Evolutionary conservation across 768 basidiomycete species (phyloP), one percentile per base, ranked within the genome.

Genomic region (Phlebiopsis gigantea): DNA sequence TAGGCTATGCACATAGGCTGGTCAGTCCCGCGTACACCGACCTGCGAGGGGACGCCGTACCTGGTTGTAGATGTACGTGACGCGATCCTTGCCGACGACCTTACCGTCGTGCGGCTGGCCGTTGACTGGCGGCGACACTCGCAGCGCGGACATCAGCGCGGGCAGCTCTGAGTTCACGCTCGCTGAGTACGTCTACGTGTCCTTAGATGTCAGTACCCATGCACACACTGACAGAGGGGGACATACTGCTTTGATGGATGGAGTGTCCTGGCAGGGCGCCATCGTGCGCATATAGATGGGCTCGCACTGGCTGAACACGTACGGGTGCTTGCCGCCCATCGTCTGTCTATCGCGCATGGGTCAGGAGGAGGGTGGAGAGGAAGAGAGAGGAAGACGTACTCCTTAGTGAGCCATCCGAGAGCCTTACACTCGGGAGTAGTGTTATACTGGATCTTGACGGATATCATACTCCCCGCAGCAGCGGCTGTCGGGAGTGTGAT

Each of bases 281-380:
- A 95, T 70, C 3, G 85, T 79, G 29, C 94, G 83, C 2, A 89
- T 89, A 66, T 94, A 87, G 62, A 95, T 95, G 2, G 95, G 91
- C 62, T 97, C 92, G 64, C 88, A 91, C 64, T 97, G 95, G 57
- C 90, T 93, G 74, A 94, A 98, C n/a, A 97, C 69, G 71, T 88
- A 96, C 0, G 90, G 87, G 67, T 89, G 88, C 19, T 75, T 73
- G 62, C 92, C 91, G 6, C 92, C 91, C 58, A 90, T 88, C 0
- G 93, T 96, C 71, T 92, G 86, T 57, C 89, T 90, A 19, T 15
- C 44, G n/a, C n/a, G n/a, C n/a, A n/a, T n/a, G n/a, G n/a, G n/a
- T n/a, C n/a, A n/a, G n/a, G n/a, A n/a, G 29, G 8, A n/a, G 50
- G n/a, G 28, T 31, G 19, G 15, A 28, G 14, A 29, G 29, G 6